A percentile compares a stretch with the other conserved stretches of the same genome.
Evolutionary conservation across 2,329 filamentous ascomycete genomes (phyloP).

Genomic region (Zarea fungicola): DNA sequence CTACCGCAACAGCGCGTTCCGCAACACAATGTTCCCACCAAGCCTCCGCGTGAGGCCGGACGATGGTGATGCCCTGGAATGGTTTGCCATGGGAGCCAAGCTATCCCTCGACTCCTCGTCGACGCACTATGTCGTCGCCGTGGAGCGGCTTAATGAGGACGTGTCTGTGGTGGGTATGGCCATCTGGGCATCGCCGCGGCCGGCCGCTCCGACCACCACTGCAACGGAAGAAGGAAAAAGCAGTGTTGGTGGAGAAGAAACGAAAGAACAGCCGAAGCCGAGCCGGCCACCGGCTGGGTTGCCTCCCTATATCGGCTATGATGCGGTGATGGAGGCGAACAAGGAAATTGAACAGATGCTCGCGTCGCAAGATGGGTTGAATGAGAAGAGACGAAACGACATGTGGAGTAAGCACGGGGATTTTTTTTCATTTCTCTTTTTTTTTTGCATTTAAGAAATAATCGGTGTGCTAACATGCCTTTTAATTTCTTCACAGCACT

Average conservation of each 20-base stretch:
- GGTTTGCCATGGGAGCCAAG: not conserved
- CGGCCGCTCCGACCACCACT: not conserved
- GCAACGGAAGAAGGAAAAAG: not conserved
- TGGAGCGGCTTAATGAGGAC: not conserved
- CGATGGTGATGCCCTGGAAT: slow-evolving; percentile 1
- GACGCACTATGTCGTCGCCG: not conserved
- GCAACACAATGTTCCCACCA: slow-evolving; percentile 5
- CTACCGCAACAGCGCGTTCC: not conserved
- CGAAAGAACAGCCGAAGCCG: not conserved
- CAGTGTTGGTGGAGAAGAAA: not conserved
- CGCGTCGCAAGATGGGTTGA: slow-evolving; percentile 7
- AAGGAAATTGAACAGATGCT: not conserved
- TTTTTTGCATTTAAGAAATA: not conserved
- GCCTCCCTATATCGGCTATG: slow-evolving; percentile 3
- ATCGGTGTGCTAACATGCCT: not conserved
- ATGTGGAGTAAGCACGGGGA: slow-evolving; percentile 11
- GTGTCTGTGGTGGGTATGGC: slow-evolving; percentile 1
- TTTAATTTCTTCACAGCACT: slow-evolving; percentile 9
- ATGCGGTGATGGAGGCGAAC: not conserved
- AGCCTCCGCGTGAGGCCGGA: slow-evolving; percentile 2
- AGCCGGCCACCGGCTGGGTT: not conserved
- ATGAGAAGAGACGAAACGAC: not conserved
- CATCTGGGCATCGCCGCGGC: not conserved
- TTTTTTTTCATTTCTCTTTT: not conserved
- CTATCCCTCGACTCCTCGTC: not conserved